Base-by-base conservation (phyloP, 805 yeast genomes). In the Candida tallmaniae region DNA sequence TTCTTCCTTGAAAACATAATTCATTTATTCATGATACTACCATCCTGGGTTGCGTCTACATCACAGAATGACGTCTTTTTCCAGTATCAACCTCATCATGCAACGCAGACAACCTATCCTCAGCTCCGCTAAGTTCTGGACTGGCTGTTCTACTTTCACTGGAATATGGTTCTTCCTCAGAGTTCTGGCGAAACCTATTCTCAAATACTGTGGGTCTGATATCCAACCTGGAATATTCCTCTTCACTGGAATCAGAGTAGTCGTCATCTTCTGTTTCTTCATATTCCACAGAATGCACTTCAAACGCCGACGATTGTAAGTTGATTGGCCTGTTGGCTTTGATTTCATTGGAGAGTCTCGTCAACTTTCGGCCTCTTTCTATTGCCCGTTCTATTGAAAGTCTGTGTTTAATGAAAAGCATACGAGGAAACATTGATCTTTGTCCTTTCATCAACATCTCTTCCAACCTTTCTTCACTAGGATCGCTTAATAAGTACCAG, bases 401-500 rank as follows among this genome's bases (percentile, higher is more conserved):
- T 34, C 89, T 65, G 51, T 83, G 81, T 42, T 70, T 73, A 21
- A 83, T 76, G 51, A 83, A 83, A 13, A 75, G 49, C 11, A 83
- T 42, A 41, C 79, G 74, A 2, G 93, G 93, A 50, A 65, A 83
- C 32, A 83, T 73, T 11, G 80, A 73, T 20, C 65, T 55, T 54
- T 81, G 81, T 7, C 93, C 93, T 37, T 74, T 75, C 20, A 56
- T 48, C 20, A 83, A 71, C 71, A 79, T 72, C 29, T 61, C 62
- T 3, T 52, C 74, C 43, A 83, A 57, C 40, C 75, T 65, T 24
- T 73, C 74, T 42, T 72, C 78, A 3, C 73, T 66, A 2, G 94
- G 93, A 48, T 83, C 90, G 41, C 78, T 68, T 35, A 83, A 58
- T 29, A 83, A 77, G 48, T 78, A 68, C 60, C 65, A 67, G 42